Base-by-base conservation (phyloP, 169 alveolate genomes). In the Ichthyophthirius multifiliis region DNA sequence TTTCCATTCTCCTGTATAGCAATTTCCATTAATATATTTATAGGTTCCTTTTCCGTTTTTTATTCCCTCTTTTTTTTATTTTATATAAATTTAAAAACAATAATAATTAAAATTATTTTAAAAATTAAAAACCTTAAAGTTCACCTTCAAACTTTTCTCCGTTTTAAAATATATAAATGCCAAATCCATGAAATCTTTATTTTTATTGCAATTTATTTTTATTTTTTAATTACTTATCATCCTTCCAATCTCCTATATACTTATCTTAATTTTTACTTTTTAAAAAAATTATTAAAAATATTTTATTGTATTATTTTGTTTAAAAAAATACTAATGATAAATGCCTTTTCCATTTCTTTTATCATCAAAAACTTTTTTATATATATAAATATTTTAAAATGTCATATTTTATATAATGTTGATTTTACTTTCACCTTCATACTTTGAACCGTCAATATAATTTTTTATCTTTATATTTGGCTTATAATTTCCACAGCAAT, bases 101-200 rank as follows among this genome's bases (percentile, higher is more conserved):
- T 9, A 9, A 9, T 9, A 13, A 16, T n/a, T 46, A 7, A 46
- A 13, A 0, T n/a, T 0, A 20, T n/a, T 23, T 20, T 16, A 55
- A 4, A 18, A 27, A 55, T 55, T 27, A 18, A 4, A 1, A 27
- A 55, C 71, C 71, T 55, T 39, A 27, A 7, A 79, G 18, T 15
- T 73, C 71, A 23, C 92, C 92, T 55, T 86, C 88, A 74, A 82
- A 86, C 75, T 82, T 76, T 43, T 86, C 87, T 10, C 89, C 92
- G 77, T 82, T 86, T 18, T 77, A 65, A 65, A 82, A 86, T 31
- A 48, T 62, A 45, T 82, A 86, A n/a, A 75, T 79, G 30, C 92
- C 92, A 39, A 46, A 76, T 1, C 92, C 92, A 63, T 86, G 83
- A 35, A 84, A 76, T 48, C 83, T 76, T 47, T 13, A 32, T 30